These are phyloP conservation scores for Suhomyces prunicola DNA, from an alignment of 805 yeast genomes.

Conservation along the genomic window DNA sequence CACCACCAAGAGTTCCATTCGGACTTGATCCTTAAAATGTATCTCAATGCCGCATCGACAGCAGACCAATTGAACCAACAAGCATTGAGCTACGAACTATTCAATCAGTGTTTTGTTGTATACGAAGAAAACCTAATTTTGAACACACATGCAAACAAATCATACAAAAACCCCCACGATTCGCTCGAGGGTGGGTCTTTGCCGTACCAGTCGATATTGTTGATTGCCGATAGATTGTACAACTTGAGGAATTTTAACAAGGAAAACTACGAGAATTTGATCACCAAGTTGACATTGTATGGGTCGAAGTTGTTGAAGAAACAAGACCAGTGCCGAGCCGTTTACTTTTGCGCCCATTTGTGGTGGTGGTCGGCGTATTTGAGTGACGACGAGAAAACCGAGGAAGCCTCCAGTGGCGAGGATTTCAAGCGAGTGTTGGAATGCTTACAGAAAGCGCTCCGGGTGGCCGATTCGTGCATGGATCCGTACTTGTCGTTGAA, in stretches of 20 bases:
- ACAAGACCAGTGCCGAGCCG: slow-evolving; percentile 93
- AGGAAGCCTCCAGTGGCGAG: slow-evolving; percentile 24
- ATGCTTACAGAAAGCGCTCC: slow-evolving; percentile 80
- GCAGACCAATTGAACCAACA: slow-evolving; percentile 76
- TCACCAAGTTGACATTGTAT: slow-evolving; percentile 80
- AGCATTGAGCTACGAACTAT: slow-evolving; percentile 81
- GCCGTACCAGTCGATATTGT: slow-evolving; percentile 48
- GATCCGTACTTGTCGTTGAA: slow-evolving; percentile 72
- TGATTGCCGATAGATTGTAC: slow-evolving; percentile 45
- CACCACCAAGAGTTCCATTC: slow-evolving; percentile 30
- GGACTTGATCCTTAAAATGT: slow-evolving; percentile 44
- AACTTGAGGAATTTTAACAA: slow-evolving; percentile 44
- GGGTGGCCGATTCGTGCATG: slow-evolving; percentile 94
- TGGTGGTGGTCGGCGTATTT: slow-evolving; percentile 84
- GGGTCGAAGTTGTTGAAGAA: slow-evolving; percentile 87
- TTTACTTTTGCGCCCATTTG: slow-evolving; percentile 80
- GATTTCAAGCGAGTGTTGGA: slow-evolving; percentile 72
- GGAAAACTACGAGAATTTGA: slow-evolving; percentile 77
- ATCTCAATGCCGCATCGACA: slow-evolving; percentile 64
- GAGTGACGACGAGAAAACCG: slow-evolving; percentile 24
- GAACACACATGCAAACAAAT: slow-evolving; percentile 7
- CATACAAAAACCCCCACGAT: slow-evolving; percentile 31
- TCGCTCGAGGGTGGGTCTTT: slow-evolving; percentile 44
- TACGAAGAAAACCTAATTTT: slow-evolving; percentile 61
- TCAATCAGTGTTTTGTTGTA: slow-evolving; percentile 80